Percentiles rank a stretch among this genome's conserved stretches.
These are phyloP conservation scores for Candida ovalis DNA, from an alignment of 805 yeast genomes.

Conservation along the genomic window DNA sequence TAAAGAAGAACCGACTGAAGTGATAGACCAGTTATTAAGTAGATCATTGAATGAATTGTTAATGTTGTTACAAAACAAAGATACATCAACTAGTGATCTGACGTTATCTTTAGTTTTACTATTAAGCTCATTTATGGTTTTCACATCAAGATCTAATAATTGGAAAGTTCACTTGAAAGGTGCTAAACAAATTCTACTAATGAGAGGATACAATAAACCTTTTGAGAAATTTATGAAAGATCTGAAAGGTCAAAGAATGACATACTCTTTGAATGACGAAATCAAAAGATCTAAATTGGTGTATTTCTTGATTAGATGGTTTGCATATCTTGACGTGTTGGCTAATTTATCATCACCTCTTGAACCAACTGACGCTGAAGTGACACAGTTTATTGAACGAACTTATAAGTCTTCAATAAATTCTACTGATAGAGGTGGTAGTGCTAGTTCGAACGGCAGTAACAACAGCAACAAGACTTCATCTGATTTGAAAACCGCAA, in stretches of 20 bases:
- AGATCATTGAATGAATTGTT: slow-evolving; percentile 57
- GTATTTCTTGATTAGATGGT: slow-evolving; percentile 63
- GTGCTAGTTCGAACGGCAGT: neutral
- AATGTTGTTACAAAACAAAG: slow-evolving; percentile 43
- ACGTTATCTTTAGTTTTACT: slow-evolving; percentile 61
- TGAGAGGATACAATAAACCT: slow-evolving; percentile 43
- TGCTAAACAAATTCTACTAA: slow-evolving; percentile 58
- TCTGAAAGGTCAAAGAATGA: slow-evolving; percentile 7
- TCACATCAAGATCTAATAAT: slow-evolving; percentile 40
- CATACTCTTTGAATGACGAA: slow-evolving; percentile 20
- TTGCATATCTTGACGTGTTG: slow-evolving; percentile 61
- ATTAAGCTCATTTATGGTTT: slow-evolving; percentile 53
- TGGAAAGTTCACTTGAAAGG: slow-evolving; percentile 69
- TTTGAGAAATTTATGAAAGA: slow-evolving; percentile 25
- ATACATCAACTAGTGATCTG: slow-evolving; percentile 57
- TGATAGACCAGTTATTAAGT: slow-evolving; percentile 50
- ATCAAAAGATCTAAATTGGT: slow-evolving; percentile 37
- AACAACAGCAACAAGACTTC: neutral
- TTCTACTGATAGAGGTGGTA: neutral
- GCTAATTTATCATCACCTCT: slow-evolving; percentile 57
- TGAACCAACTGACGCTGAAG: slow-evolving; percentile 26
- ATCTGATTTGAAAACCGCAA: no score
- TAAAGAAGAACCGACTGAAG: slow-evolving; percentile 34
- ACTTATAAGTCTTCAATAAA: neutral
- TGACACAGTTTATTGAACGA: slow-evolving; percentile 6